phyloP scores from a whole-genome alignment of 495 filamentous ascomycete genomes.

The Bacidia gigantensis region DNA sequence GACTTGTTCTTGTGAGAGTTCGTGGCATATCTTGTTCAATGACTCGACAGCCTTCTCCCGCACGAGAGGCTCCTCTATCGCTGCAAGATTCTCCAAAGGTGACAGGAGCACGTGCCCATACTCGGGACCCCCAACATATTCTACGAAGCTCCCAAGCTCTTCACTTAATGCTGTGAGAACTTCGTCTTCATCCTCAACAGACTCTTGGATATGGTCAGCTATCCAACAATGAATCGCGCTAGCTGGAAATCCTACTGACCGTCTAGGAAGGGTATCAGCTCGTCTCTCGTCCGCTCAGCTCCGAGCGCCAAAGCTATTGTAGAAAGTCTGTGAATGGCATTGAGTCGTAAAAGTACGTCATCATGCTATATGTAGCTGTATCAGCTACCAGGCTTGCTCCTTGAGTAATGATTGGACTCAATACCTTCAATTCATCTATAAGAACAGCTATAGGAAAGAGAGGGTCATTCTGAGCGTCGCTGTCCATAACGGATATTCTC shows the following conservation, averaged over 20 bases:
- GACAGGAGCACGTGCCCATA: constrained; percentile 93
- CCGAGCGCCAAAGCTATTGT: constrained; percentile 95
- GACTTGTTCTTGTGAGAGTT: constrained; percentile 80
- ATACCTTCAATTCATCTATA: constrained; percentile 98
- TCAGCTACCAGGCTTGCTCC: not conserved
- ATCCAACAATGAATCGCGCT: constrained; percentile 5
- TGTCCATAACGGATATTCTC: constrained; percentile 41
- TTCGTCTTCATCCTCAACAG: constrained; percentile 96
- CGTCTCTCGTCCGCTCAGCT: constrained; percentile 87
- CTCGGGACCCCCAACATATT: constrained; percentile 91
- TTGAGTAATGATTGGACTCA: constrained; percentile 12
- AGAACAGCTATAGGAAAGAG: constrained; percentile 98
- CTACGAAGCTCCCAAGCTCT: constrained; percentile 88
- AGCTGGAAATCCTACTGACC: constrained; percentile 40
- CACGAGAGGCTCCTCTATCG: constrained; percentile 95
- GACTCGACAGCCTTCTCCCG: constrained; percentile 98
- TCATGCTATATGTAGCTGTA: constrained; percentile 56
- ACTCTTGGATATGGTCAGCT: constrained; percentile 46
- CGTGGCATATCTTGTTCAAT: constrained; percentile 92
- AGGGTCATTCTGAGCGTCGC: constrained; percentile 73
- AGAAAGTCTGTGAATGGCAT: constrained; percentile 93
- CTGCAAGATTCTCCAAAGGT: constrained; percentile 91
- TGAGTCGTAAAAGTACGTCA: constrained; percentile 91
- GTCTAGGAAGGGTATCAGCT: constrained; percentile 96
- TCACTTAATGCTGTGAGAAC: constrained; percentile 94